Base-by-base conservation (phyloP, 371 early-diverging fungal species). In the Mortierella sp. region DNA sequence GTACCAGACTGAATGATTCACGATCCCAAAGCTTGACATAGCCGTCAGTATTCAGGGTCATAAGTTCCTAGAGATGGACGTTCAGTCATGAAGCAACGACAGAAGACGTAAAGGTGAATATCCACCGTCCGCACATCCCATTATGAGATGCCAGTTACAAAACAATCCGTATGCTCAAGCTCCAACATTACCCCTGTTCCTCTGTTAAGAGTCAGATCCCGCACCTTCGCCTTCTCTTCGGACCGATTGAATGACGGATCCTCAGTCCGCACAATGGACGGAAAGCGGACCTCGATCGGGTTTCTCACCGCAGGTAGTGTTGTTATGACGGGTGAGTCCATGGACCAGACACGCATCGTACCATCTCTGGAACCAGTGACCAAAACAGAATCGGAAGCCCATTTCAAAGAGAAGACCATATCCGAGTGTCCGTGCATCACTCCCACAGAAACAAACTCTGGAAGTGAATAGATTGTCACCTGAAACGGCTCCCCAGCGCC, bases 361-460 rank as follows among this genome's bases (percentile, higher is more conserved):
- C 82, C 84, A 56, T 92, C 92, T 6, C 91, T 82, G 9, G 87
- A 85, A 7, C 89, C 90, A 6, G 86, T 81, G 24, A 86, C 80
- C 17, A 90, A 71, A 2, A 69, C 61, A 5, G 72, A 71, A 59
- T 91, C 90, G 26, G 80, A 71, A 6, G 87, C 28, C 87, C 89
- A 91, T 4, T 67, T 79, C 32, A 90, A 67, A 0, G 86, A 73
- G 67, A 91, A 92, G 7, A 90, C 89, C 43, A 89, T 80, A 56
- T 90, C 91, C 4, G 67, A 46, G 60, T 92, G 92, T 26, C 88
- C 89, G 43, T 78, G 64, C 69, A 81, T 67, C 48, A 81, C 48
- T 3, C 67, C 72, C 15, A 68, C 50, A 17, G 81, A 81, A 12
- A 55, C 75, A 27, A 83, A 56, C 21, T 72, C 64, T 17, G 84